Evolutionary conservation across 148 eudicot species (phyloP).

Genomic region (Fagopyrum esculentum): DNA sequence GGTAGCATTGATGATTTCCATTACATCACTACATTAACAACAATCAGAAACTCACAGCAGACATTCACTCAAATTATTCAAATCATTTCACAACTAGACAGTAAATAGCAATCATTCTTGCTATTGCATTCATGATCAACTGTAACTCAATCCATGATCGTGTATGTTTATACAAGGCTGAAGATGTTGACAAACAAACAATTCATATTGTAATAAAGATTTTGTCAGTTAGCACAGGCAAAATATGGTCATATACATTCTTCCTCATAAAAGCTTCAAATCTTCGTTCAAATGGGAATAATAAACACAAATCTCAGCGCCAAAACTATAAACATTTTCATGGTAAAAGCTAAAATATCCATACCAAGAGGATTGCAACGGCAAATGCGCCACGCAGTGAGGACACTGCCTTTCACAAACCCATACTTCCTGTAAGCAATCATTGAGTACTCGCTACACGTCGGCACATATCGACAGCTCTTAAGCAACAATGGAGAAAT

Average conservation of each 20-base stretch:
- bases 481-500: constrained; percentile 82
- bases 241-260: neutral
- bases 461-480: constrained; percentile 92
- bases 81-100: neutral
- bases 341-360: neutral
- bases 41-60: neutral
- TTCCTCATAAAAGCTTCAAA: neutral
- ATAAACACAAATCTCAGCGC: no score
- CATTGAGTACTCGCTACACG: constrained; percentile 93
- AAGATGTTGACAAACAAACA: neutral
- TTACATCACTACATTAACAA: neutral
- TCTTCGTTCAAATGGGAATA: neutral
- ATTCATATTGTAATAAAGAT: neutral
- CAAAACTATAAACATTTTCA: no score
- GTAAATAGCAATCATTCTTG: neutral
- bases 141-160: neutral
- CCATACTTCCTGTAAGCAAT: constrained; percentile 97
- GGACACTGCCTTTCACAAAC: constrained; percentile 57
- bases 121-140: neutral
- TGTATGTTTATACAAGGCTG: neutral
- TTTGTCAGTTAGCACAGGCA: neutral
- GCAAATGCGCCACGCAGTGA: constrained; percentile 85
- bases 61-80: neutral
- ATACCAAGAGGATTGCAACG: constrained; percentile 94
- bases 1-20: neutral